A percentile compares a stretch with the other conserved stretches of the same genome.
Evolutionary conservation across 176 grass and related monocot species (phyloP).

Genomic region (Echinochloa phyllopogon): DNA sequence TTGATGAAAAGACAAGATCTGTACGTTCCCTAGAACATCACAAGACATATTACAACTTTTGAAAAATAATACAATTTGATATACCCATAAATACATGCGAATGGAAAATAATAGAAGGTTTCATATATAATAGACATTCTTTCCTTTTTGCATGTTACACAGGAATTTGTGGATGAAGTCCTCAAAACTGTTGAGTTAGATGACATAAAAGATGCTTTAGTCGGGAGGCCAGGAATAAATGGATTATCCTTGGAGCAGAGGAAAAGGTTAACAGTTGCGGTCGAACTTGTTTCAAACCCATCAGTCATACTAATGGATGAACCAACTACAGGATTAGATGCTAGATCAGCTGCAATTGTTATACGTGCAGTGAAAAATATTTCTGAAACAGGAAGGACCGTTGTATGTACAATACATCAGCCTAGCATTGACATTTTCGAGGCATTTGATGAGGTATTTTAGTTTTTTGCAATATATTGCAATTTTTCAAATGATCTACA

Average conservation of each 20-base stretch:
- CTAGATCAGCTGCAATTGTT: slow-evolving; percentile 63
- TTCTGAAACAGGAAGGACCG: slow-evolving; percentile 62
- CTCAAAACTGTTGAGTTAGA: slow-evolving; percentile 70
- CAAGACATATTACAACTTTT: neutral
- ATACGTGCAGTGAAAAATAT: slow-evolving; percentile 67
- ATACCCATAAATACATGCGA: neutral
- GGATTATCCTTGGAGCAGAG: slow-evolving; percentile 66
- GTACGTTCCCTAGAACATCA: slow-evolving; percentile 19
- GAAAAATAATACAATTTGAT: neutral
- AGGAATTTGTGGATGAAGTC: slow-evolving; percentile 68
- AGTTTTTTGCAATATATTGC: neutral
- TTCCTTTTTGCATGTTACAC: neutral
- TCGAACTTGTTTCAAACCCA: slow-evolving; percentile 67
- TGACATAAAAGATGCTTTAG: slow-evolving; percentile 54
- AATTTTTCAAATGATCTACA: neutral
- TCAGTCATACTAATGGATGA: slow-evolving; percentile 74
- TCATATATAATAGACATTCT: neutral
- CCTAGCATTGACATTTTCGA: slow-evolving; percentile 63
- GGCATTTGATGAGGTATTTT: slow-evolving; percentile 64
- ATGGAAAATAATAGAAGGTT: neutral
- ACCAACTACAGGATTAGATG: slow-evolving; percentile 64
- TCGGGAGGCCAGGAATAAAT: slow-evolving; percentile 47
- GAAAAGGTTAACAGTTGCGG: slow-evolving; percentile 63
- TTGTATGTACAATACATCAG: slow-evolving; percentile 72
- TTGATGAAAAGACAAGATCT: slow-evolving; percentile 42